These are phyloP conservation scores for Metschnikowia anglica DNA, from an alignment of 805 yeast genomes.

Conservation along the genomic window DNA sequence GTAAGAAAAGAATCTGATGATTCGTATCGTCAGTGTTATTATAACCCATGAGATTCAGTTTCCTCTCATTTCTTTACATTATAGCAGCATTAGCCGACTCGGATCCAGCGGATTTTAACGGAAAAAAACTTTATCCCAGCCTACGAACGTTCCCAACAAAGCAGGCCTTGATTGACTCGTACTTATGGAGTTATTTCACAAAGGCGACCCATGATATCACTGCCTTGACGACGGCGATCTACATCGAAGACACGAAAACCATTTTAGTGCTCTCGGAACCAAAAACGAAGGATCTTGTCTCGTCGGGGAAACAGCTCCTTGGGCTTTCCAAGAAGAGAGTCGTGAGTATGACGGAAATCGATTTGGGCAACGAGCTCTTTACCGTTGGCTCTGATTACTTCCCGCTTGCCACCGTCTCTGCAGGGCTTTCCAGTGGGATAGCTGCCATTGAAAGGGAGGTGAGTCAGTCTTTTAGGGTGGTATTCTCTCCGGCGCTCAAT, in stretches of 20 bases:
- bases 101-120: neutral
- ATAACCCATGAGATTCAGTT: neutral
- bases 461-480: conserved; percentile 3
- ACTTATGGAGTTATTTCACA: conserved; percentile 14
- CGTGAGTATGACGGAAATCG: conserved; percentile 13
- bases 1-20: too few relatives aligned
- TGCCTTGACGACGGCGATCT: conserved; percentile 8
- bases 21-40: too few relatives aligned
- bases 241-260: conserved; percentile 14
- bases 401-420: conserved; percentile 17
- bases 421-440: conserved; percentile 11
- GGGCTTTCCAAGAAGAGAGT: neutral
- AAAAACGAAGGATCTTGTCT: conserved; percentile 2
- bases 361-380: conserved; percentile 13
- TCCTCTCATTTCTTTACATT: neutral
- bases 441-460: conserved; percentile 15
- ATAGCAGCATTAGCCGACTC: neutral
- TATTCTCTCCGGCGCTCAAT: conserved; percentile 9
- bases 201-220: neutral
- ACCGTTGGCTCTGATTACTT: conserved; percentile 13
- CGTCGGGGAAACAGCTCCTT: conserved; percentile 8
- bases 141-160: conserved; percentile 10
- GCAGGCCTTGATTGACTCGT: conserved; percentile 11
- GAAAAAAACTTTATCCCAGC: conserved; percentile 11
- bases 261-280: conserved; percentile 11